Conservation (phyloP, 306 rosid species). For the Myrica gale region DNA sequence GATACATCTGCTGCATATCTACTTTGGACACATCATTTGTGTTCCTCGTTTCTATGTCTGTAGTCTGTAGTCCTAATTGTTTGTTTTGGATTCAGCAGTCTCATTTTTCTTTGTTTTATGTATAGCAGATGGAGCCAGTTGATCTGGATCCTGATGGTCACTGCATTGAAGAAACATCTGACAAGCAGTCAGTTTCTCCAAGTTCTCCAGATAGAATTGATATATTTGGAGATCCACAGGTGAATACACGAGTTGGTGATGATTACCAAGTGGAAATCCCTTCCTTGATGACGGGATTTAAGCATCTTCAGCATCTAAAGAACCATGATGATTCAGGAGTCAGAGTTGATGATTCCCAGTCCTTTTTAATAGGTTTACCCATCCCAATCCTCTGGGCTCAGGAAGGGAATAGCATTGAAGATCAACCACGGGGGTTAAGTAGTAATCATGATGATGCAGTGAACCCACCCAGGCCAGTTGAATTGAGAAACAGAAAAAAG, state of each 20-base stretch:
- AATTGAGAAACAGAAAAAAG: constrained; percentile 34
- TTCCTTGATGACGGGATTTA: constrained; percentile 41
- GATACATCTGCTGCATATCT: constrained; percentile 16
- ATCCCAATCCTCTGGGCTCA: constrained; percentile 48
- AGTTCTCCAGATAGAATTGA: constrained; percentile 42
- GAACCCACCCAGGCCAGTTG: constrained; percentile 25
- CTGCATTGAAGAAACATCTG: constrained; percentile 36
- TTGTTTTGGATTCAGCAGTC: constrained; percentile 12
- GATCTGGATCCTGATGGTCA: constrained; percentile 30
- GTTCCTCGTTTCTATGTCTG: constrained; percentile 5
- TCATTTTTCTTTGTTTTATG: constrained; percentile 17
- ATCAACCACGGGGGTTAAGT: constrained; percentile 22
- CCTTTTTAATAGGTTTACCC: constrained; percentile 57
- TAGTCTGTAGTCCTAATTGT: constrained; percentile 25
- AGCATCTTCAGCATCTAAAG: constrained; percentile 32
- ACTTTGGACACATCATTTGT: constrained; percentile 21
- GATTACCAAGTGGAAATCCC: constrained; percentile 69
- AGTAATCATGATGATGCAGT: constrained; percentile 28
- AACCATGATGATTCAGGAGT: constrained; percentile 43
- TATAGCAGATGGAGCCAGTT: constrained; percentile 51
- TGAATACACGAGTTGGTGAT: constrained; percentile 55
- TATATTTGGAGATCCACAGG: constrained; percentile 43
- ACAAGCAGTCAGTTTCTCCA: constrained; percentile 36
- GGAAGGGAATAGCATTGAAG: constrained; percentile 28
- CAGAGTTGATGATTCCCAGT: constrained; percentile 22